Base-by-base conservation (phyloP, 805 yeast species). In the Brettanomyces sp. region DNA sequence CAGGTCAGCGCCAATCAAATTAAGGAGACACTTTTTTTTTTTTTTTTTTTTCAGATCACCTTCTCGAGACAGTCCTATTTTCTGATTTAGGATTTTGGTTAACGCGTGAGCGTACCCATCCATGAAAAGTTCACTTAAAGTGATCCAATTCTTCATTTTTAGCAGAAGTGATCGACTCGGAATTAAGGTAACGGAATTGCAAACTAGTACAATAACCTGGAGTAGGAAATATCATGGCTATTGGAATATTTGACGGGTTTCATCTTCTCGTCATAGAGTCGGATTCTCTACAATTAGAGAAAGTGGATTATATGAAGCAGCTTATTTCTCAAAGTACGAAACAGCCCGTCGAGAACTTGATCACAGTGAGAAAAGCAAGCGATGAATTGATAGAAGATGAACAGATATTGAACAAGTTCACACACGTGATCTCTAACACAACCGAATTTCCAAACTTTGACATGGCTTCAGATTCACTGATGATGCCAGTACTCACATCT, bases 401-500 rank as follows among this genome's bases (percentile, higher is more conserved):
- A 25, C 44, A 45, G 13, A 49, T 52, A 30, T 49, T 61, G 11
- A 39, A 45, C 13, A 37, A 48, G 14, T 44, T 55, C 39, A 65
- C 74, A 8, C 80, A 80, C 55, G 64, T 85, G 18, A 69, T 86
- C 13, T 64, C 86, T 18, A 62, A 66, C 38, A 64, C 75, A 4
- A 62, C 69, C 18, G 69, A 76, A 24, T 85, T 84, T 51, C 70
- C 72, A 3, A 79, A 74, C 30, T 79, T 70, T 54, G 45, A 47
- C 6, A 54, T 50, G 3, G 62, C 66, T 32, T 73, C 83, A 4
- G 67, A 65, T 34, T 67, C 67, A 13, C 64, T 73, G 35, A 71
- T 84, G 78, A 69, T 83, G 12, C 88, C 93, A 0, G 73, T 84
- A 1, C 82, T 85, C 13, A 72, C 74, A 0, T 70, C 80, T 0